A percentile compares a stretch with the other conserved stretches of the same genome.
Conservation (phyloP, 202 grass and related monocot species). For the Panicum virgatum region DNA sequence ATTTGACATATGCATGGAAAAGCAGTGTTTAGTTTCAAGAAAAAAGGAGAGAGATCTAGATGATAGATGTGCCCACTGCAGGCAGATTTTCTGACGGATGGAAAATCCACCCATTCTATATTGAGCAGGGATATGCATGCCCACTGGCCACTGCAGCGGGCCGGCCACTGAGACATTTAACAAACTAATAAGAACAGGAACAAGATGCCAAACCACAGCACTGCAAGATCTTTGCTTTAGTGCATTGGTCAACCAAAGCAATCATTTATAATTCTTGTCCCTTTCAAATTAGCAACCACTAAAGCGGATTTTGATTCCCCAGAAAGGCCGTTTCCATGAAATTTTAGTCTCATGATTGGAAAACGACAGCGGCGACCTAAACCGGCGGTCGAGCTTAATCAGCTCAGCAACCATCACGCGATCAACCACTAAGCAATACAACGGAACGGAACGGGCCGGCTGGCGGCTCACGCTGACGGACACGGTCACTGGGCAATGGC, state of each 20-base stretch:
- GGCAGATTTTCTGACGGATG: constrained; percentile 17
- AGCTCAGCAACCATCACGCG: neutral
- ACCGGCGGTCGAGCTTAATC: neutral
- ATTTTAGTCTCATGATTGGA: constrained; percentile 11
- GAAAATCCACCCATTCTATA: constrained; percentile 2
- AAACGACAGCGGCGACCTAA: neutral
- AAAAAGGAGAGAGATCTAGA: neutral
- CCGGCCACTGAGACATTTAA: neutral
- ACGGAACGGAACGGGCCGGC: neutral
- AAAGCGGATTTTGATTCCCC: neutral
- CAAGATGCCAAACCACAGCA: neutral
- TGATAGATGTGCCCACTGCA: neutral
- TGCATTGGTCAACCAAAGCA: constrained; percentile 17
- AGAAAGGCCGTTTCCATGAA: neutral
- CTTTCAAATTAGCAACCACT: neutral
- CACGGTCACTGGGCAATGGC: neutral
- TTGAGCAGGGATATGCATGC: neutral
- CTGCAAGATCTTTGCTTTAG: constrained; percentile 11
- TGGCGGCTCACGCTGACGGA: no score
- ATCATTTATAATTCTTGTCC: no score
- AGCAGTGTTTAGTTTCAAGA: neutral
- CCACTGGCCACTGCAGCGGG: neutral
- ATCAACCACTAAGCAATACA: neutral
- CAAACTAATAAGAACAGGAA: neutral
- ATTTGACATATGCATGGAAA: neutral